These are phyloP conservation scores for Apiospora phragmitis DNA, from an alignment of 2,329 filamentous ascomycete genomes.

Conservation along the genomic window DNA sequence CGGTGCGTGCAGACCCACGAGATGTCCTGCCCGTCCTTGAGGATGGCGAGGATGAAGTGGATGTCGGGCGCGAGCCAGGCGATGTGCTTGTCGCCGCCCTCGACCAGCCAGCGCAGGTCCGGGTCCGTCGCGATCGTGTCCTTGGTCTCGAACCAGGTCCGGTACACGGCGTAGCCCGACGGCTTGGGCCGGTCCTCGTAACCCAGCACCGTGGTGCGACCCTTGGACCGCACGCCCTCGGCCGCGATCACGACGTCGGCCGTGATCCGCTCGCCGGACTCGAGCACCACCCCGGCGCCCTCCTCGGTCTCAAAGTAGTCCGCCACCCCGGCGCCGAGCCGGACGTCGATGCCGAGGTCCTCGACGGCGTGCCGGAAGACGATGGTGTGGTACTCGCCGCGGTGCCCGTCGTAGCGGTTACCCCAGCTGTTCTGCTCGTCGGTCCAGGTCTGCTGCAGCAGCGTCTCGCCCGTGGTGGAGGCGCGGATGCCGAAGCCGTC, in stretches of 20 bases:
- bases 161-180: constrained; percentile 50
- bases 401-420: constrained; percentile 53
- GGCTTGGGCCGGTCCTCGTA: constrained; percentile 45
- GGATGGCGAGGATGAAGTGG: constrained; percentile 51
- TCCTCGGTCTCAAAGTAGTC: constrained; percentile 45
- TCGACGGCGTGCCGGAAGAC: constrained; percentile 50
- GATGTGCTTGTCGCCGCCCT: constrained; percentile 50
- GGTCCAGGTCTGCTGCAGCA: constrained; percentile 48
- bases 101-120: constrained; percentile 44
- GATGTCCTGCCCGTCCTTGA: constrained; percentile 53
- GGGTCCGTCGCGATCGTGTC: constrained; percentile 43
- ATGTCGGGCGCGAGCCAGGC: constrained; percentile 55
- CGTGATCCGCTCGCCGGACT: constrained; percentile 37
- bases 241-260: constrained; percentile 12
- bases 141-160: constrained; percentile 39
- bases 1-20: constrained; percentile 56
- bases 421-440: constrained; percentile 39
- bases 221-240: constrained; percentile 10
- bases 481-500: constrained; percentile 51
- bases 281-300: constrained; percentile 39
- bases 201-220: neutral
- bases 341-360: constrained; percentile 49
- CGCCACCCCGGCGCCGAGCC: constrained; percentile 43
- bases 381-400: constrained; percentile 52
- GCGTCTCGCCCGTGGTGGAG: constrained; percentile 47